Conservation (phyloP, 129 eudicot species). For the Flaveria linearis region DNA sequence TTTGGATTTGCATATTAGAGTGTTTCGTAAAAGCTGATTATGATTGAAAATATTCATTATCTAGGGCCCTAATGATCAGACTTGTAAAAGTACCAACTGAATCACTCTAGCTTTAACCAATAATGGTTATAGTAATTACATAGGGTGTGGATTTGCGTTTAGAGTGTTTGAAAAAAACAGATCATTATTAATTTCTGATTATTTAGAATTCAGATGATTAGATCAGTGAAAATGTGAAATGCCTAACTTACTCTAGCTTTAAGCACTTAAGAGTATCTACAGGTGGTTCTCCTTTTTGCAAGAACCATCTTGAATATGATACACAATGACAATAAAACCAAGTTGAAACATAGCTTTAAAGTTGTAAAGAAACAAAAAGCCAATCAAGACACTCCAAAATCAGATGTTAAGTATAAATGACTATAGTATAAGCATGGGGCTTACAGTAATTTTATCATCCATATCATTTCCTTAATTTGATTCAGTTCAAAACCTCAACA, state of each 20-base stretch:
- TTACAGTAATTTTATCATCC: no score
- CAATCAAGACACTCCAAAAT: neutral
- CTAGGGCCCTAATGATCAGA: neutral
- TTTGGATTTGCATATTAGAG: neutral
- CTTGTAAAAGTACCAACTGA: neutral
- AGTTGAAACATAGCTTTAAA: neutral
- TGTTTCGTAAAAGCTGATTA: neutral
- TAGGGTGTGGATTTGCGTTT: no score
- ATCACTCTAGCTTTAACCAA: no score
- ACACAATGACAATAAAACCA: neutral
- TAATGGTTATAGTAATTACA: no score
- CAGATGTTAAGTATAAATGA: no score
- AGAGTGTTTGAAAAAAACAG: no score
- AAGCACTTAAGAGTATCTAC: neutral
- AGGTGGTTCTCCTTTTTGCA: neutral
- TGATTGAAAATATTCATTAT: neutral
- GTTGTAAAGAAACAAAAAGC: no score
- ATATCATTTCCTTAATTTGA: neutral
- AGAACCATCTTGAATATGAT: neutral
- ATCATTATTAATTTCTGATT: no score
- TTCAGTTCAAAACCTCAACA: slow-evolving; percentile 22
- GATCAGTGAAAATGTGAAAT: neutral
- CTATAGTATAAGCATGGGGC: no score
- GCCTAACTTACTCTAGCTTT: neutral
- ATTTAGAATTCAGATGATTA: no score